These are phyloP conservation scores for Ustanciosporium gigantosporum DNA, from an alignment of 1,284 basidiomycete species.

Conservation along the genomic window DNA sequence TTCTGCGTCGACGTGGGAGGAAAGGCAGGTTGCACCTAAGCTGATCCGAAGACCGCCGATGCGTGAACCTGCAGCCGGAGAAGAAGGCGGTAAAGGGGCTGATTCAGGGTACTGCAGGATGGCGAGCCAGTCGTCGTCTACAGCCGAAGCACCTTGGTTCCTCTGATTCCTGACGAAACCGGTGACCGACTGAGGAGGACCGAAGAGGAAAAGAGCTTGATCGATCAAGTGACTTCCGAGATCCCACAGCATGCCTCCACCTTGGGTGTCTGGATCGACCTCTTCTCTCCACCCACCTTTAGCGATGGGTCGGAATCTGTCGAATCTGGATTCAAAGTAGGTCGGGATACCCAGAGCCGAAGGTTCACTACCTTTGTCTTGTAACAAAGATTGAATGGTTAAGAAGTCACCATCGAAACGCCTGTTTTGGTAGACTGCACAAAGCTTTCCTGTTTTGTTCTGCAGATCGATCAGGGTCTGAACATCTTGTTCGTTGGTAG, in stretches of 20 bases:
- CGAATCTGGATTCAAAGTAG: conserved; percentile 55
- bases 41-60: conserved; percentile 46
- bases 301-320: conserved; percentile 53
- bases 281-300: conserved; percentile 59
- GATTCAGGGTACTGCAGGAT: conserved; percentile 45
- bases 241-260: conserved; percentile 59
- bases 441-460: conserved; percentile 43
- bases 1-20: conserved; percentile 50
- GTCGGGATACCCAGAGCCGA: conserved; percentile 52
- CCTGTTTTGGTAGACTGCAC: conserved; percentile 57
- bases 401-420: conserved; percentile 58
- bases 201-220: conserved; percentile 54
- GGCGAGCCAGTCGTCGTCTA: conserved; percentile 59
- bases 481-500: conserved; percentile 37
- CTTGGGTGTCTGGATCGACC: conserved; percentile 45
- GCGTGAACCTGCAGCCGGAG: conserved; percentile 39
- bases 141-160: conserved; percentile 35
- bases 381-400: conserved; percentile 50
- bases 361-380: conserved; percentile 31
- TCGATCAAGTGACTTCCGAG: conserved; percentile 56
- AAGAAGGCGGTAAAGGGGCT: conserved; percentile 38
- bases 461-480: conserved; percentile 41
- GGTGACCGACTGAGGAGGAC: conserved; percentile 47
- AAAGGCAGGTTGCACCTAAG: conserved; percentile 51
- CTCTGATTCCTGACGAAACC: conserved; percentile 51